Evolutionary conservation across 208 protist species (phyloP), one percentile per base, ranked within the genome.

Genomic region (Crithidia acanthocephali): DNA sequence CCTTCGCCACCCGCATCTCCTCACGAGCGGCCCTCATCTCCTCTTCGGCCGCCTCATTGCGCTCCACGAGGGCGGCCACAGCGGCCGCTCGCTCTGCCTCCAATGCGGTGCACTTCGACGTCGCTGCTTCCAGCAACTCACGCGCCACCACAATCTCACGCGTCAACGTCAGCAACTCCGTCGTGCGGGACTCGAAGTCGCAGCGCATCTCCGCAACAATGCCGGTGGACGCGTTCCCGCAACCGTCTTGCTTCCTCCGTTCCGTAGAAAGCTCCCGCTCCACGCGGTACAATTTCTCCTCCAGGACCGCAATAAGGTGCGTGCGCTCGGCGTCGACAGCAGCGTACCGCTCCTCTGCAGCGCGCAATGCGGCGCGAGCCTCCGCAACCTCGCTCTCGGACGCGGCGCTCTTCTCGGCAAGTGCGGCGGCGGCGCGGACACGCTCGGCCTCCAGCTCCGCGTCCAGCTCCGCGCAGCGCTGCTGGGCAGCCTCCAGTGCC

Each of bases 81-180:
- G 22, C 35, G 16, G 42, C 35, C 11, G 23, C 35, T 53, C 44
- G 59, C 4, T 35, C 44, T 18, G 9, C 23, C 3, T 64, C 59
- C 44, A 64, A 37, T 2, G 15, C 42, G 1, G 27, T 3, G 28
- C 59, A 64, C 44, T 40, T 64, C 8, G 42, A 8, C 22, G 44
- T 23, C 5, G 44, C 44, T 11, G 37, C 44, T 18, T 42, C 48
- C 33, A 73, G 58, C 16, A 20, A 58, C 8, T 40, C 59, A 11
- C 59, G 59, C 3, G 44, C 37, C 32, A 52, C 59, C 10, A 64
- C 59, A 33, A 64, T 50, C 27, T 64, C 59, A 10, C 44, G 59
- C 7, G 59, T 64, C 0, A 64, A 40, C 23, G 23, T 53, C 44
- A 64, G 35, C 42, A 64, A 8, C 13, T 64, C 59, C 6, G 23